Evolutionary conservation across 202 grass and related monocot genomes (phyloP).

Genomic region (Carex sylvatica): DNA sequence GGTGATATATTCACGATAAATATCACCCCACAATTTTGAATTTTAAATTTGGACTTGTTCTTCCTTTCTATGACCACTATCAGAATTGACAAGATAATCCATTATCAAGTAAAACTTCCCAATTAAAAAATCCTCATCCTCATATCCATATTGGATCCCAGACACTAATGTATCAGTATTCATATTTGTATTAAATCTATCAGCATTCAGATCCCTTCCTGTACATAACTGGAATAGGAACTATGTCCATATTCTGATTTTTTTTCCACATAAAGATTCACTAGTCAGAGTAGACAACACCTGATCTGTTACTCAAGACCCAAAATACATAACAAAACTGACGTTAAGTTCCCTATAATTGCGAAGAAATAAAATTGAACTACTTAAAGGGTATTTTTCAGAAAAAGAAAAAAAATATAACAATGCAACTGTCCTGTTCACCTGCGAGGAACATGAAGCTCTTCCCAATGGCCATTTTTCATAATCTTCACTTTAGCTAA

Average conservation of each 20-base stretch:
- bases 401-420: conserved; percentile 4
- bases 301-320: background rate
- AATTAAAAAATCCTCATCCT: background rate
- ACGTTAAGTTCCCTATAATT: conserved; percentile 1
- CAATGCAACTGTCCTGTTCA: conserved; percentile 25
- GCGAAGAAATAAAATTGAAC: background rate
- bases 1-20: background rate
- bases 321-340: conserved; percentile 1
- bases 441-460: conserved; percentile 66
- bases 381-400: conserved; percentile 1
- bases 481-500: conserved; percentile 83
- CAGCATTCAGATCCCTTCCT: background rate
- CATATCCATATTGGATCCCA: background rate
- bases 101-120: background rate
- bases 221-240: background rate
- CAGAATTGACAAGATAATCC: background rate
- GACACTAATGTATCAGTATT: background rate
- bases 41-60: background rate
- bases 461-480: conserved; percentile 75
- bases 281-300: background rate
- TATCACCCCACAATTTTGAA: background rate
- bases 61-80: background rate
- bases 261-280: background rate
- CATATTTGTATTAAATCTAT: background rate
- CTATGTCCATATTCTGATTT: background rate